Conservation (phyloP, 2,329 filamentous ascomycete species). For the Cytospora schulzeri region DNA sequence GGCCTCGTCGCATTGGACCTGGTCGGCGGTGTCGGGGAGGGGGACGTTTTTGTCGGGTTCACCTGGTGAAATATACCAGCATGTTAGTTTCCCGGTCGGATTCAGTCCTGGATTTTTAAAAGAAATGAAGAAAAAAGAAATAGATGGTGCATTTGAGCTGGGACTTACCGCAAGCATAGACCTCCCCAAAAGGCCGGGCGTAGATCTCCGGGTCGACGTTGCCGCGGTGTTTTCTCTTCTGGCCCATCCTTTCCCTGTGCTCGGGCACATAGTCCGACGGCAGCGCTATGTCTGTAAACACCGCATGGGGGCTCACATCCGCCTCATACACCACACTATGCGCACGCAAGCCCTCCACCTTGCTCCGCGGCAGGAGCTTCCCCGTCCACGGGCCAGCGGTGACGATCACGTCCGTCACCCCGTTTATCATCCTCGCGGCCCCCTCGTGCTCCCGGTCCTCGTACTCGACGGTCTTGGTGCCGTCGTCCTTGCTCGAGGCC, state of each 20-base stretch:
- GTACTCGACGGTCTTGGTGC: conserved; percentile 63
- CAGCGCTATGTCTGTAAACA: conserved; percentile 85
- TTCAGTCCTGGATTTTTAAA: too few relatives aligned
- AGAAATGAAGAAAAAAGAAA: too few relatives aligned
- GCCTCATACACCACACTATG: conserved; percentile 68
- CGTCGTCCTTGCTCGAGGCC: conserved; percentile 45
- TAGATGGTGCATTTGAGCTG: not conserved
- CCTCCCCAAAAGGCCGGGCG: conserved; percentile 81
- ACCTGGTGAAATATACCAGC: conserved; percentile 41
- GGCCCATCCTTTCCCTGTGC: conserved; percentile 49
- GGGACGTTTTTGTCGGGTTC: conserved; percentile 78
- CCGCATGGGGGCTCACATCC: conserved; percentile 70
- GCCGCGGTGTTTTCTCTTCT: conserved; percentile 57
- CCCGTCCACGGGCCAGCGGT: conserved; percentile 54
- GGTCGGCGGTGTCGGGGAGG: conserved; percentile 73
- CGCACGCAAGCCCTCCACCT: conserved; percentile 60
- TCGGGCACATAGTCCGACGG: conserved; percentile 63
- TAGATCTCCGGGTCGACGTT: conserved; percentile 90
- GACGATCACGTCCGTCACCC: conserved; percentile 57
- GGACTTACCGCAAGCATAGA: conserved; percentile 81
- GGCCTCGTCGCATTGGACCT: conserved; percentile 72
- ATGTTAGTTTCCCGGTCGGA: conserved; percentile 8
- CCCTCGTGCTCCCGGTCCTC: conserved; percentile 48
- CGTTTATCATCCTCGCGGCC: conserved; percentile 40
- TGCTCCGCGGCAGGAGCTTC: conserved; percentile 57